These are phyloP conservation scores for Leccinum subgranulosum DNA, from an alignment of 768 basidiomycete species.

Conservation along the genomic window DNA sequence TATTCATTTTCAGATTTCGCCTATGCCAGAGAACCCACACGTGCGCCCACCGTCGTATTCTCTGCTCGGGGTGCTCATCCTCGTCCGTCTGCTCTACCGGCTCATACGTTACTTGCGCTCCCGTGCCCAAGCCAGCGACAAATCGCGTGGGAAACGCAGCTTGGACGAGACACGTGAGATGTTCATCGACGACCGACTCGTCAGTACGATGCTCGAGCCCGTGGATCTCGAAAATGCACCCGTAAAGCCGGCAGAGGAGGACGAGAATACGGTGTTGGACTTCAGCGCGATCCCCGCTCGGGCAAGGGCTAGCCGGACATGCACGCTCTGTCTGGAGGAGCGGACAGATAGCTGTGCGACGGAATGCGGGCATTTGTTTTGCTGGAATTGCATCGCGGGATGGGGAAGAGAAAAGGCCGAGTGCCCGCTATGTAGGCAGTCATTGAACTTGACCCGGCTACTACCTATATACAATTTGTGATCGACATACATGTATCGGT, in stretches of 20 bases:
- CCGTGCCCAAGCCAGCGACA: slow-evolving; percentile 20
- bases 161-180: slow-evolving; percentile 35
- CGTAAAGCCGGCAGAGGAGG: slow-evolving; percentile 62
- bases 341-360: slow-evolving; percentile 79
- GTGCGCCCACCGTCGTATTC: slow-evolving; percentile 81
- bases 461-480: slow-evolving; percentile 84
- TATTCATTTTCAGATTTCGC: slow-evolving; percentile 56
- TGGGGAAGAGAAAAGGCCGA: slow-evolving; percentile 92
- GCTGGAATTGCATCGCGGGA: slow-evolving; percentile 85
- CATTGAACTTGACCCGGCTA: slow-evolving; percentile 61
- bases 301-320: slow-evolving; percentile 59
- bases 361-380: slow-evolving; percentile 88
- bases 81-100: slow-evolving; percentile 61
- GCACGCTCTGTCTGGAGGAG: slow-evolving; percentile 84
- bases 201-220: slow-evolving; percentile 53
- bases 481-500: slow-evolving; percentile 16
- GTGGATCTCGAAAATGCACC: slow-evolving; percentile 52
- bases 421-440: slow-evolving; percentile 84
- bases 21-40: slow-evolving; percentile 67
- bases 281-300: slow-evolving; percentile 50
- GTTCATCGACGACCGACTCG: slow-evolving; percentile 57
- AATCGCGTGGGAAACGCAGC: slow-evolving; percentile 35
- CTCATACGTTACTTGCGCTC: slow-evolving; percentile 46
- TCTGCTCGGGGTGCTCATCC: slow-evolving; percentile 73
- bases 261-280: slow-evolving; percentile 65